Conservation (phyloP, 768 basidiomycete species). For the Auriscalpium vulgare region DNA sequence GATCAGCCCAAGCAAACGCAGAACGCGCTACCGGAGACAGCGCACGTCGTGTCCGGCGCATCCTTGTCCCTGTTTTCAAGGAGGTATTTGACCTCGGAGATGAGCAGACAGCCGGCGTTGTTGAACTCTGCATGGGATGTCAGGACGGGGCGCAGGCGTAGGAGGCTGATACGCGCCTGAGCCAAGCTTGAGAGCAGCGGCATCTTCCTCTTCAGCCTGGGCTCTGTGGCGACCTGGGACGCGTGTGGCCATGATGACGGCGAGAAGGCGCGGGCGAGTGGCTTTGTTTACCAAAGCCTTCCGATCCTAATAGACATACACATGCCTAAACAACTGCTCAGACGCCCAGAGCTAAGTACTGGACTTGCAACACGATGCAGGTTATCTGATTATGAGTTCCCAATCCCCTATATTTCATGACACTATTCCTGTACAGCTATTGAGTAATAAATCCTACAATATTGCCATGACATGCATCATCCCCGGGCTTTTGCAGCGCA, state of each 20-base stretch:
- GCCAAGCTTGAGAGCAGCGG: slow-evolving; percentile 76
- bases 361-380: too few relatives aligned
- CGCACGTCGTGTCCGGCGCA: slow-evolving; percentile 80
- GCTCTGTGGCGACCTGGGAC: slow-evolving; percentile 56
- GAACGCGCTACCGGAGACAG: slow-evolving; percentile 22
- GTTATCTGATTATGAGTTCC: too few relatives aligned
- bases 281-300: neutral
- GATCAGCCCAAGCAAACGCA: neutral
- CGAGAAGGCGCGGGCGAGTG: neutral
- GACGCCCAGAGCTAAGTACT: too few relatives aligned
- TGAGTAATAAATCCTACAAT: too few relatives aligned
- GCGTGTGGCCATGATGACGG: slow-evolving; percentile 39
- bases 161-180: slow-evolving; percentile 35
- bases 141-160: neutral
- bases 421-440: too few relatives aligned
- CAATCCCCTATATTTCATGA: too few relatives aligned
- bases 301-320: neutral
- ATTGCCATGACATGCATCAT: too few relatives aligned
- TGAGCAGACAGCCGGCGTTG: slow-evolving; percentile 83
- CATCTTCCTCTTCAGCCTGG: slow-evolving; percentile 75
- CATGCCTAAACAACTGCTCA: neutral
- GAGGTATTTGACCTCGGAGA: slow-evolving; percentile 88
- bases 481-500: too few relatives aligned
- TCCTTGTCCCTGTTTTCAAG: slow-evolving; percentile 84
- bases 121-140: slow-evolving; percentile 59